Conservation (phyloP, 2,329 filamentous ascomycete species). For the Teratosphaeria epicoccoides region DNA sequence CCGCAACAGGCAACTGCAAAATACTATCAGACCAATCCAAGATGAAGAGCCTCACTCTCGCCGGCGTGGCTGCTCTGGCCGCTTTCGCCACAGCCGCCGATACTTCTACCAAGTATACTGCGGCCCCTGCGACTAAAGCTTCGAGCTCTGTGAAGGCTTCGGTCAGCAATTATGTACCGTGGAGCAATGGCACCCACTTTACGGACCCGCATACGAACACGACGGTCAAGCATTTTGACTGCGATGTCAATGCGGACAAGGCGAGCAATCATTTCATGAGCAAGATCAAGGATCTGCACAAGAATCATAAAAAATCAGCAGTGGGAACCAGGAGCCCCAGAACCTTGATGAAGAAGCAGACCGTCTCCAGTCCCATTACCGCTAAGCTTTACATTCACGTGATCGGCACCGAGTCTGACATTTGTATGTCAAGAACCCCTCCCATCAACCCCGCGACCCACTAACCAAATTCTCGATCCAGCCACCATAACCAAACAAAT, state of each 20-base stretch:
- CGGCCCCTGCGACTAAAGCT: neutral
- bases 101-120: constrained; percentile 1
- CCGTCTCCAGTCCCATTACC: constrained; percentile 21
- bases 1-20: neutral
- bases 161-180: constrained; percentile 27
- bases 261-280: constrained; percentile 31
- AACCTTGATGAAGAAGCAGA: neutral
- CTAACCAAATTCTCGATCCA: constrained; percentile 1
- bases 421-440: neutral
- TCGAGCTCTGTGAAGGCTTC: neutral
- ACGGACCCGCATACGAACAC: constrained; percentile 17
- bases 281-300: constrained; percentile 27
- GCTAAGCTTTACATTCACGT: constrained; percentile 37
- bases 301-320: constrained; percentile 10
- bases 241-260: constrained; percentile 28
- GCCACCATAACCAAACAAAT: constrained; percentile 32
- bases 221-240: constrained; percentile 32
- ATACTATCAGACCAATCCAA: too few species aligned
- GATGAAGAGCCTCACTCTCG: constrained; percentile 15
- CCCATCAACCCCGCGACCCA: neutral
- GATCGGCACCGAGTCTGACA: constrained; percentile 28
- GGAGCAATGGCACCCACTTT: constrained; percentile 16
- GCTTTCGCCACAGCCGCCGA: constrained; percentile 8
- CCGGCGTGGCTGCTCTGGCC: constrained; percentile 12
- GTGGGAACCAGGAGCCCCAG: constrained; percentile 7